Conservation (phyloP, 495 filamentous ascomycete genomes). For the Tuber borchii region DNA sequence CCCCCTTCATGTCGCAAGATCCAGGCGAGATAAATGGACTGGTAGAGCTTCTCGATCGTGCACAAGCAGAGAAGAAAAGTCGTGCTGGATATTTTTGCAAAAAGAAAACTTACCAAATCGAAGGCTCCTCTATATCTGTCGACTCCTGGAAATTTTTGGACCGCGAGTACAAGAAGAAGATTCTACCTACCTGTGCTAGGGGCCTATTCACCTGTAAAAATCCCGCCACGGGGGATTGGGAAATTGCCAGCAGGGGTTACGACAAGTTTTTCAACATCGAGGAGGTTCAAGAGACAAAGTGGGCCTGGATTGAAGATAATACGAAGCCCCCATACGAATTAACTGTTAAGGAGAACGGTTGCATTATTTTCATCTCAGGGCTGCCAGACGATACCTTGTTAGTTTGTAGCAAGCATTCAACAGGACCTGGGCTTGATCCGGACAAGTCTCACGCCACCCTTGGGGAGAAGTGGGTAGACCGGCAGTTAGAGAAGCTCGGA, state of each 20-base stretch:
- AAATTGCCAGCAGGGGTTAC: slow-evolving; percentile 83
- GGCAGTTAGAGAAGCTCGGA: slow-evolving; percentile 65
- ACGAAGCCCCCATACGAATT: slow-evolving; percentile 90
- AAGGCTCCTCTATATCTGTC: slow-evolving; percentile 57
- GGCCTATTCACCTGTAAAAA: slow-evolving; percentile 78
- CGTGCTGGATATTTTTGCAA: slow-evolving; percentile 46
- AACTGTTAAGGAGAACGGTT: slow-evolving; percentile 95
- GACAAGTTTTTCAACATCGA: slow-evolving; percentile 97
- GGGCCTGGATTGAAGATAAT: slow-evolving; percentile 67
- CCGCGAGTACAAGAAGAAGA: slow-evolving; percentile 81
- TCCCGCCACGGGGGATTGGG: slow-evolving; percentile 52
- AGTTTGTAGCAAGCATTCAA: slow-evolving; percentile 97
- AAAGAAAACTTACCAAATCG: slow-evolving; percentile 64
- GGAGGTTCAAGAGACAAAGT: slow-evolving; percentile 70
- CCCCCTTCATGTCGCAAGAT: slow-evolving; percentile 47
- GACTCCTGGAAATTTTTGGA: slow-evolving; percentile 91
- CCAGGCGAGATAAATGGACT: slow-evolving; percentile 49
- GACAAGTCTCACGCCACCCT: slow-evolving; percentile 73
- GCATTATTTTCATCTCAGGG: slow-evolving; percentile 94
- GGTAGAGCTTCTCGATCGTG: slow-evolving; percentile 45
- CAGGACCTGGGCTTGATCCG: slow-evolving; percentile 62
- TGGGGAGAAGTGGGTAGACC: slow-evolving; percentile 79
- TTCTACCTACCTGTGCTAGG: slow-evolving; percentile 83
- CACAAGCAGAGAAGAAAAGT: not conserved
- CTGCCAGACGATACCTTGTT: slow-evolving; percentile 79